Base-by-base conservation (phyloP, 345 rosid genomes). In the Microthlaspi erraticum region DNA sequence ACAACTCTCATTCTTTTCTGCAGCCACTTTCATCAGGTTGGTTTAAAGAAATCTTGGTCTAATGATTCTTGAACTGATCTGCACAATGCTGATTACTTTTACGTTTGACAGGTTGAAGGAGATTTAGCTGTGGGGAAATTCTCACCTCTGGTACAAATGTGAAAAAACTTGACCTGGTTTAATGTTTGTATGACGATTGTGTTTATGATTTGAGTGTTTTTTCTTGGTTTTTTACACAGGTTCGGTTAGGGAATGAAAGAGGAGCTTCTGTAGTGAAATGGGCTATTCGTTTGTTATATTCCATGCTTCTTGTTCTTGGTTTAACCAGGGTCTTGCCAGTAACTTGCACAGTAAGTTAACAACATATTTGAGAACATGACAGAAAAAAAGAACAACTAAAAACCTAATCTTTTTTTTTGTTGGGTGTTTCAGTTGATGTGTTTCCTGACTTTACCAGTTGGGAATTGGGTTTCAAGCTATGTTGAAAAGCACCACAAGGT, bases 21-120 rank as follows among this genome's bases (percentile, higher is more conserved):
- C 51, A 93, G 98, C 77, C 98, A 93, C 71, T 93, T 93, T 78
- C 91, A 93, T 79, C 98, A 87, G 90, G 98, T 87, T 69, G 16
- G 54, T 63, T 45, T 45, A 7, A 19, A 10, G 1, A 32, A 60
- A 50, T 43, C 0, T 1, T 0, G 5, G 26, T 42, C 5, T 74
- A 59, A 6, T 59, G 41, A 32, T n/a, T 32, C 33, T 10, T 2
- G 5, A 60, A 0, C 26, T 18, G 16, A 12, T 8, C 7, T 7
- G 13, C 6, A 7, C 33, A 42, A 34, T 52, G 23, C 70, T 67
- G 52, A 64, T 26, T 44, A 23, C 9, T 2, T 37, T 57, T 38
- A 13, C 10, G 49, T 55, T 60, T 46, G 10, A 68, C 84, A 86
- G 98, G 81, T 90, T 53, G 96, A 93, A 78, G 97, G 80, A 71